Evolutionary conservation across 1,139 yeast genomes (phyloP).

Genomic region (Geotrichum bryndzae): DNA sequence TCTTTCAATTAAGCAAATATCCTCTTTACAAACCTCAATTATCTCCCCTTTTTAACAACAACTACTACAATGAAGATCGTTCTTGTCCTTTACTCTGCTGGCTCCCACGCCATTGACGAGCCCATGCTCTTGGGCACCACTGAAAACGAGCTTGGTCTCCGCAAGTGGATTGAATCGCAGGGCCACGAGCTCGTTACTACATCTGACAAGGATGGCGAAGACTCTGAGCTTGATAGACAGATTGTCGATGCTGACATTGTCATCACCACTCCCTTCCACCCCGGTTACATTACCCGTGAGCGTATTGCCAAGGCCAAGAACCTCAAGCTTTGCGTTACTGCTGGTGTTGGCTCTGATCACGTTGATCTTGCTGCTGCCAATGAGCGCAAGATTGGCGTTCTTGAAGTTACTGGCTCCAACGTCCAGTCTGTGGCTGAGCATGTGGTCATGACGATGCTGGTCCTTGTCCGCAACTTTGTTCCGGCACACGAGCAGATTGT

Average conservation of each 20-base stretch:
- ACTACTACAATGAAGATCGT: constrained; percentile 26
- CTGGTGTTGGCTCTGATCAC: constrained; percentile 85
- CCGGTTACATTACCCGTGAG: constrained; percentile 65
- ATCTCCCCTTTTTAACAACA: neutral
- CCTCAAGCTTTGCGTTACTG: constrained; percentile 66
- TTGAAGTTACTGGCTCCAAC: constrained; percentile 79
- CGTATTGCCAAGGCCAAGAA: constrained; percentile 68
- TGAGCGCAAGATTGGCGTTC: constrained; percentile 54
- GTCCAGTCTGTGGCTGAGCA: constrained; percentile 80
- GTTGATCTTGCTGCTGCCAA: constrained; percentile 70
- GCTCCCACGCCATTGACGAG: constrained; percentile 53
- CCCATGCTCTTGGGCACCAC: constrained; percentile 59
- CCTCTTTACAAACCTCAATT: neutral
- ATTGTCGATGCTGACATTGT: constrained; percentile 67
- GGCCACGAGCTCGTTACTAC: constrained; percentile 70
- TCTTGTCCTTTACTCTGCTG: constrained; percentile 34
- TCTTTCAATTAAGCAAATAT: too few relatives aligned
- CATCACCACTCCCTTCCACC: constrained; percentile 80
- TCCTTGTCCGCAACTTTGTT: constrained; percentile 67
- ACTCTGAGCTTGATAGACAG: constrained; percentile 55
- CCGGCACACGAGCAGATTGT: constrained; percentile 70
- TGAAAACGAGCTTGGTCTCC: constrained; percentile 71
- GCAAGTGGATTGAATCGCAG: constrained; percentile 54
- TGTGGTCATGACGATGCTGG: constrained; percentile 67
- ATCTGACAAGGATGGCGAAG: constrained; percentile 60